Percentiles rank a stretch among this genome's conserved stretches.
phyloP scores from a whole-genome alignment of 2,329 filamentous ascomycete species.

The Simplicillium sp. region DNA sequence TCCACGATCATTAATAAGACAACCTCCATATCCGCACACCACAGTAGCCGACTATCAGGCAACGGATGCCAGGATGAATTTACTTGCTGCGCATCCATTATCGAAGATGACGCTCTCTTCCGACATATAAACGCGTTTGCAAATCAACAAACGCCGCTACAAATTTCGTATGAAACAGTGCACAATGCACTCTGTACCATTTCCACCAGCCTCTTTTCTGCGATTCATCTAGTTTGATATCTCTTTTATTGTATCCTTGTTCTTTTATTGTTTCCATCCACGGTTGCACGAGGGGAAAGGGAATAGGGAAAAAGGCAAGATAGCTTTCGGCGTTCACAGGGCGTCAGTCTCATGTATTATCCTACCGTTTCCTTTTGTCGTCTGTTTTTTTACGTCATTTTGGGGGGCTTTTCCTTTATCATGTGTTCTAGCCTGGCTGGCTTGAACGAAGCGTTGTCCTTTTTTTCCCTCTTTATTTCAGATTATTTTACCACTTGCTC shows the following conservation, averaged over 20 bases:
- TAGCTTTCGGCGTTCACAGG: not conserved
- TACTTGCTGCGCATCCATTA: no score
- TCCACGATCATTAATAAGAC: no score
- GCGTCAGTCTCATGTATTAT: not conserved
- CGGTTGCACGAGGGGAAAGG: not conserved
- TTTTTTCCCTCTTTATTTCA: no score
- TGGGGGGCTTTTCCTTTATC: not conserved
- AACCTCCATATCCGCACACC: no score
- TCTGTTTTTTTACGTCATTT: not conserved
- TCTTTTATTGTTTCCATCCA: not conserved
- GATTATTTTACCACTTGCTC: no score
- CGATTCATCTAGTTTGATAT: not conserved
- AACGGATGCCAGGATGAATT: slow-evolving; percentile 7
- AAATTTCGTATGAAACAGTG: no score
- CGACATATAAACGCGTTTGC: no score
- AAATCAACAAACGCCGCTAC: no score
- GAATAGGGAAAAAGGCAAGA: no score
- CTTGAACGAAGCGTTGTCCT: not conserved
- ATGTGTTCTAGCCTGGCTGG: no score
- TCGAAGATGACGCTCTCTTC: no score
- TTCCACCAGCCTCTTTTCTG: not conserved
- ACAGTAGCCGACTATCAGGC: not conserved
- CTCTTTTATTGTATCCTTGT: not conserved
- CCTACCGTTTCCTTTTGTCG: slow-evolving; percentile 2
- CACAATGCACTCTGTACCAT: not conserved